Conservation (phyloP, 2,329 filamentous ascomycete species). For the Trichoderma sp. region DNA sequence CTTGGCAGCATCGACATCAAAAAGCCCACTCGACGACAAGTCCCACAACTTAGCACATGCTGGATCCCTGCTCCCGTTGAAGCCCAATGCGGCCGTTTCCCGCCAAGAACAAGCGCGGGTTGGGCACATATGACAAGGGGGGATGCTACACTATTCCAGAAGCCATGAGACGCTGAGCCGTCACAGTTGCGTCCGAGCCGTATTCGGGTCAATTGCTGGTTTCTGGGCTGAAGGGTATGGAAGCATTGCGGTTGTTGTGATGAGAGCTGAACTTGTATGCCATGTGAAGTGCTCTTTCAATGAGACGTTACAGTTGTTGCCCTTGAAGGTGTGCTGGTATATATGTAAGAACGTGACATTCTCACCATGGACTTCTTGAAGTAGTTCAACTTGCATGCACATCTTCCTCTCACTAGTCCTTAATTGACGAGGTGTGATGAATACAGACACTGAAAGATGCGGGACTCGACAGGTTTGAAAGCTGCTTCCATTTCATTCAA, state of each 20-base stretch:
- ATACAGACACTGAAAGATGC: background rate
- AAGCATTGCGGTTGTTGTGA: background rate
- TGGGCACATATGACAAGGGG: conserved; percentile 16
- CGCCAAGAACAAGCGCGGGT: conserved; percentile 1
- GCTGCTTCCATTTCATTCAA: background rate
- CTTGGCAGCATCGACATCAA: background rate
- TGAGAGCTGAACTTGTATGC: background rate
- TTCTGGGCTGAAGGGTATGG: background rate
- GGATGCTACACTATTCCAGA: conserved; percentile 5
- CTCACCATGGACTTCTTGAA: background rate
- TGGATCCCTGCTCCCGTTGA: conserved; percentile 12
- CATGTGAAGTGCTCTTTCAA: background rate
- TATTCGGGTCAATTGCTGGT: background rate
- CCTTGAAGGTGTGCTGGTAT: background rate
- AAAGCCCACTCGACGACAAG: background rate
- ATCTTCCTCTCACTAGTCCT: background rate
- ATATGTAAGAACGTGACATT: background rate
- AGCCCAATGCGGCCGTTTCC: conserved; percentile 10
- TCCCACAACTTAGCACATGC: conserved; percentile 6
- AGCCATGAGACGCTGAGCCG: conserved; percentile 3
- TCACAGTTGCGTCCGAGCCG: background rate
- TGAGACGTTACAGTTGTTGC: background rate
- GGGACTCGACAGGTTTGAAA: background rate
- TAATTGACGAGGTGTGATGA: background rate
- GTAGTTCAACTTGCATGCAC: background rate